Conservation (phyloP, 768 basidiomycete genomes). For the Lactarius tabidus region DNA sequence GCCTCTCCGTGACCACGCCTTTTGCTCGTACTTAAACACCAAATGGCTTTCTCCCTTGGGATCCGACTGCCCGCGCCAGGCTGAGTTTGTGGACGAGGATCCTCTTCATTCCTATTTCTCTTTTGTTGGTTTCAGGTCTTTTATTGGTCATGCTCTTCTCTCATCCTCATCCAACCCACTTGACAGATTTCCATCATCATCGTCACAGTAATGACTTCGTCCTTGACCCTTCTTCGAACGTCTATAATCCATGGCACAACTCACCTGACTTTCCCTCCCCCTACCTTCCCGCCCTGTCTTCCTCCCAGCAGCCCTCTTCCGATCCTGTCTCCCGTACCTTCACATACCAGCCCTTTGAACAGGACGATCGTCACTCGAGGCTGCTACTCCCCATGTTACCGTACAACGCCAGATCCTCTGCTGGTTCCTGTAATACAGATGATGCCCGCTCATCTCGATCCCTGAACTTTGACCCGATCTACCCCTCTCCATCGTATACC, state of each 20-base stretch:
- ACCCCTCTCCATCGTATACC: constrained; percentile 21
- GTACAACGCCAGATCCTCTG: constrained; percentile 3
- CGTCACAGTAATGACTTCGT: constrained; percentile 1
- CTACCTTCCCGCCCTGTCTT: constrained; percentile 4
- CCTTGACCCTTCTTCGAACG: constrained; percentile 5
- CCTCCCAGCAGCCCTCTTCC: not conserved
- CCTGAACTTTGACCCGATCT: constrained; percentile 14
- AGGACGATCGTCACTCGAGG: constrained; percentile 18
- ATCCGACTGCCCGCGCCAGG: constrained; percentile 9
- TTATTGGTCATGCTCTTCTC: constrained; percentile 19
- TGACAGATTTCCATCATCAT: constrained; percentile 14
- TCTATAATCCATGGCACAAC: constrained; percentile 17
- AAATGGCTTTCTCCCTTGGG: constrained; percentile 23
- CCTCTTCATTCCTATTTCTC: constrained; percentile 9
- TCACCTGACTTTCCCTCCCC: constrained; percentile 14
- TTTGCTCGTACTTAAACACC: constrained; percentile 24
- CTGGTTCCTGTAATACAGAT: constrained; percentile 1
- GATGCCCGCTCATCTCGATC: constrained; percentile 19
- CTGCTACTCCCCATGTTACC: constrained; percentile 20
- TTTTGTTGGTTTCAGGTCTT: not conserved
- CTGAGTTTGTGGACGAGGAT: constrained; percentile 19
- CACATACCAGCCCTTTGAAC: constrained; percentile 8
- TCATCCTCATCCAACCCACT: not conserved
- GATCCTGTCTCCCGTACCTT: constrained; percentile 14
- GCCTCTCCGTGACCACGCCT: constrained; percentile 19